Evolutionary conservation across 1,284 basidiomycete genomes (phyloP), one percentile per base, ranked within the genome.

Genomic region (Moniliella sp.): DNA sequence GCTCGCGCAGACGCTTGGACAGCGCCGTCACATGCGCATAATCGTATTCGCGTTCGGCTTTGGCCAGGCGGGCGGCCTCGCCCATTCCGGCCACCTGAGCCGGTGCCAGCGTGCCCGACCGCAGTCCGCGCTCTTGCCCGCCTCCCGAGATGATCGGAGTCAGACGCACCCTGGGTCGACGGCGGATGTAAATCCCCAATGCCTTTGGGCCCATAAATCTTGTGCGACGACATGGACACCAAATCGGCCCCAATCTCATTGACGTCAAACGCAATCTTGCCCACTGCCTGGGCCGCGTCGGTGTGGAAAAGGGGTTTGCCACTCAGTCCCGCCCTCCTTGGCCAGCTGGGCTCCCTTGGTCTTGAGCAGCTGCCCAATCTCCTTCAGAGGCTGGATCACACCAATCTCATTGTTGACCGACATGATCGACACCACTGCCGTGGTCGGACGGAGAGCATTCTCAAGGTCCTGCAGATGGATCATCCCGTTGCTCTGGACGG

Each of bases 321-420:
- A 18, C 42, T 39, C 8, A 81, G 78, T 1, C 45, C 42, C n/a
- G 4, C 54, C n/a, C 54, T 61, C 82, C n/a, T n/a, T n/a, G n/a
- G n/a, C 71, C 62, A 78, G 74, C 57, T 75, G 44, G 11, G 73
- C 53, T 14, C 55, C 57, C 33, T 58, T 50, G 21, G 49, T 52
- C 50, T 67, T 68, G 32, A 81, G 61, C 17, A 91, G 69, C 3
- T 73, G 70, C 15, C 86, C 88, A 44, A 99, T 97, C 62, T 94
- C 84, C 59, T 79, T 78, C 42, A 97, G 70, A 1, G 91, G 91
- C 60, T 97, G 91, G 41, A 99, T 91, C 40, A 94, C 86, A 30
- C 91, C 91, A 4, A 86, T 97, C 66, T 99, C 91, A 65, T 99
- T 99, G 67, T 99, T 99, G 42, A 99, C 88, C 3, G 80, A 73